A percentile compares a stretch with the other conserved stretches of the same genome.
These are phyloP conservation scores for Suhomyces sp. DNA, from an alignment of 805 yeast species.

Conservation along the genomic window DNA sequence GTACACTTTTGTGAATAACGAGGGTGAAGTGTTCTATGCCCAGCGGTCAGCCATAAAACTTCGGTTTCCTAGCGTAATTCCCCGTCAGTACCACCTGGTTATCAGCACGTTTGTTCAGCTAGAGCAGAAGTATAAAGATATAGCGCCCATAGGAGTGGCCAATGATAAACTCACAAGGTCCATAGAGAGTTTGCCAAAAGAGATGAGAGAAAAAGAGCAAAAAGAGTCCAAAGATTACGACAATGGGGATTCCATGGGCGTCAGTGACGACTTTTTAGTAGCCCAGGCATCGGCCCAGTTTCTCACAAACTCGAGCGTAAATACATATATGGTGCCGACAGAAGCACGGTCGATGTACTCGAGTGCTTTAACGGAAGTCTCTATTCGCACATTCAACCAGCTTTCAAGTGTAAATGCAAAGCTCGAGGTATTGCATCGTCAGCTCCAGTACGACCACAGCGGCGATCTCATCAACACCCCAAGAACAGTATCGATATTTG, in stretches of 20 bases:
- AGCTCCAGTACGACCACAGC: conserved; percentile 38
- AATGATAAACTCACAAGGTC: conserved; percentile 29
- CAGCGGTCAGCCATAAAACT: conserved; percentile 43
- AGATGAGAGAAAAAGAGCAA: background rate
- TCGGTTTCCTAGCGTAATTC: conserved; percentile 55
- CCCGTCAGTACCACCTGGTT: conserved; percentile 26
- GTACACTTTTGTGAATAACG: conserved; percentile 53
- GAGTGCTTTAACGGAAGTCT: conserved; percentile 33
- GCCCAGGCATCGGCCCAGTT: conserved; percentile 35
- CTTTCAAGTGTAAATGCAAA: conserved; percentile 39
- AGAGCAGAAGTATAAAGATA: conserved; percentile 29
- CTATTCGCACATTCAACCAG: conserved; percentile 38
- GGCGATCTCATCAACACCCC: conserved; percentile 31
- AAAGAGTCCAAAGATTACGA: background rate
- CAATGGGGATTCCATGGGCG: background rate
- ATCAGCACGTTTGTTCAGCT: conserved; percentile 22
- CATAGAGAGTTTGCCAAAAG: conserved; percentile 17
- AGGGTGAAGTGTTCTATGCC: conserved; percentile 53
- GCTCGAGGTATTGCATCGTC: conserved; percentile 45
- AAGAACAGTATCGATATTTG: conserved; percentile 33
- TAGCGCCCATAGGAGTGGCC: conserved; percentile 39
- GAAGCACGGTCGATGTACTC: conserved; percentile 35
- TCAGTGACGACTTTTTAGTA: conserved; percentile 23
- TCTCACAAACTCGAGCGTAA: conserved; percentile 30
- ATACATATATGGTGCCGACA: conserved; percentile 36